Evolutionary conservation across 768 basidiomycete species (phyloP).

Genomic region (Rhodotorula graminis): DNA sequence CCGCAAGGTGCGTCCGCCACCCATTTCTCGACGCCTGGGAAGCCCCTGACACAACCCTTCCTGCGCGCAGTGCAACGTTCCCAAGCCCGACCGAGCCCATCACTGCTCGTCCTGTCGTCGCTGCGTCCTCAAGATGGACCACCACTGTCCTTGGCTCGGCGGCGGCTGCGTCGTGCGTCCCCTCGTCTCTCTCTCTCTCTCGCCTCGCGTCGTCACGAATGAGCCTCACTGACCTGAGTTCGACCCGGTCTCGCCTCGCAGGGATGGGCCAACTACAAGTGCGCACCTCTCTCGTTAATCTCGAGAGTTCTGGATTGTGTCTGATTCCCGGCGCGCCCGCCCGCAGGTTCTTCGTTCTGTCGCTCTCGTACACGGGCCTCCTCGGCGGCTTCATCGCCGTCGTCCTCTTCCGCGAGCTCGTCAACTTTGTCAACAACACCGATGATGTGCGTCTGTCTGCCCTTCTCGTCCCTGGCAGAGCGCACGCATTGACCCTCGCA

Average conservation of each 20-base stretch:
- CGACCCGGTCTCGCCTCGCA: background rate
- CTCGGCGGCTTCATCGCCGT: conserved; percentile 11
- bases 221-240: background rate
- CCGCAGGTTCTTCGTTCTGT: conserved; percentile 29
- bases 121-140: conserved; percentile 37
- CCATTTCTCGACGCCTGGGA: no score
- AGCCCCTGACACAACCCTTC: background rate
- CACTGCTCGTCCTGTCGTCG: conserved; percentile 34
- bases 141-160: conserved; percentile 39
- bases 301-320: no score
- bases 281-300: no score
- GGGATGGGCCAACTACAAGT: conserved; percentile 37
- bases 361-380: conserved; percentile 28
- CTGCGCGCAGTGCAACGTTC: conserved; percentile 18
- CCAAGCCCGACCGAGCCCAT: conserved; percentile 36
- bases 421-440: conserved; percentile 15
- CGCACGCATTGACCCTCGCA: no score
- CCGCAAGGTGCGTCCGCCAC: conserved; percentile 16
- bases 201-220: no score
- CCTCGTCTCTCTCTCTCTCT: background rate
- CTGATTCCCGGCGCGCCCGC: no score
- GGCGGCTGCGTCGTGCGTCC: conserved; percentile 27
- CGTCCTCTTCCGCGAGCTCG: conserved; percentile 17
- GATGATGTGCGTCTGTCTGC: background rate
- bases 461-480: no score